Conservation (phyloP, 2,329 filamentous ascomycete genomes). For the Cladosporium austrohemisphaericum region DNA sequence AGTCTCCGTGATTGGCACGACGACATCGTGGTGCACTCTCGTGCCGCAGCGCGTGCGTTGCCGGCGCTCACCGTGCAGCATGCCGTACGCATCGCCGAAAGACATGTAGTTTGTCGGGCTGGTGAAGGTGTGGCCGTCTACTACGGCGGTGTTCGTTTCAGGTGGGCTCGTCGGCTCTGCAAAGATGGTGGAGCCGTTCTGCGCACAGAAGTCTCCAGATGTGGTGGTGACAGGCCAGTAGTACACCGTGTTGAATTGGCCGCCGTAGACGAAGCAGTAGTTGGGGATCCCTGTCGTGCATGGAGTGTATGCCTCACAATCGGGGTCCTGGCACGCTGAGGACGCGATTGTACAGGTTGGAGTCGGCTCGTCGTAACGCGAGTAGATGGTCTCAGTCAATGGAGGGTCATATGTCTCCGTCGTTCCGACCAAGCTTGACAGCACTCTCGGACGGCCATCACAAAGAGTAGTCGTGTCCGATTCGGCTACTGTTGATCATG, state of each 20-base stretch:
- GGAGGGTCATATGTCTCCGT: constrained; percentile 9
- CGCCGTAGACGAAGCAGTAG: not conserved
- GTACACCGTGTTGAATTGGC: not conserved
- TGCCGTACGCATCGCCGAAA: not conserved
- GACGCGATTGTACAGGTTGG: constrained; percentile 9
- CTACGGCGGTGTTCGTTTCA: not conserved
- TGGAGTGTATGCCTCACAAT: too few relatives aligned
- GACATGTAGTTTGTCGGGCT: not conserved
- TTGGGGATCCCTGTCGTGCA: not conserved
- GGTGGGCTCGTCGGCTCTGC: not conserved
- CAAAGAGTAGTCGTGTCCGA: constrained; percentile 4
- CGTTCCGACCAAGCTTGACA: not conserved
- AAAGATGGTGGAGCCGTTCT: not conserved
- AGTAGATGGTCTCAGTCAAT: not conserved
- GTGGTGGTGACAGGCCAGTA: not conserved
- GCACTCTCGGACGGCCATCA: not conserved
- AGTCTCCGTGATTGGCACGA: not conserved
- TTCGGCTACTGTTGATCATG: too few relatives aligned
- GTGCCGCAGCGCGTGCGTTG: not conserved
- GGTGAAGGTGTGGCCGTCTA: not conserved
- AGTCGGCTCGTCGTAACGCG: not conserved
- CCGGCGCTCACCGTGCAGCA: not conserved
- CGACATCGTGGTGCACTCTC: not conserved
- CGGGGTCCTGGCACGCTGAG: too few relatives aligned
- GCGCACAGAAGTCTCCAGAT: not conserved